Conservation (phyloP, 106 monocot species). For the Dendrobium catenatum region DNA sequence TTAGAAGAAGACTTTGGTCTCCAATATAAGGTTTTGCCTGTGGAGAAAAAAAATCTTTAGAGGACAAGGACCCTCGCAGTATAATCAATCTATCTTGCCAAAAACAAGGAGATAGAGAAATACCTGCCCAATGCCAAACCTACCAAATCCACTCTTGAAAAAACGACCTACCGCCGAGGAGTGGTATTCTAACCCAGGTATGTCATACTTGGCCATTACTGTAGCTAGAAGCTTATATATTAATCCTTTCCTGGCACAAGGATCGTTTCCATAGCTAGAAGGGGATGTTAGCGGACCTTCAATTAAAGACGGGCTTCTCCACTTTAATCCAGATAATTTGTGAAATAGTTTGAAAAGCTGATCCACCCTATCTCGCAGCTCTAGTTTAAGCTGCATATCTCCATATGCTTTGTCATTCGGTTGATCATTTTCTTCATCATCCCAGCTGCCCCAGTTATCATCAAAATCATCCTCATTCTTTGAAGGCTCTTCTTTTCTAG, state of each 20-base stretch:
- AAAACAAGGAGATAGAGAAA: constrained; percentile 12
- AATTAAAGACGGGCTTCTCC: constrained; percentile 42
- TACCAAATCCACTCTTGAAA: constrained; percentile 93
- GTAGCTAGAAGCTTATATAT: constrained; percentile 62
- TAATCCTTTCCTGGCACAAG: constrained; percentile 53
- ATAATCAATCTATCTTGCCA: not conserved
- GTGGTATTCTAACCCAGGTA: constrained; percentile 87
- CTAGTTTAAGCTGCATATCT: constrained; percentile 85
- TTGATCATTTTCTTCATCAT: constrained; percentile 59
- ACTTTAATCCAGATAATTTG: constrained; percentile 67
- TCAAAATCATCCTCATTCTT: constrained; percentile 57
- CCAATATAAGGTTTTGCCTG: constrained; percentile 86
- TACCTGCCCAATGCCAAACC: constrained; percentile 99
- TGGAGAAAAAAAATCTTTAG: constrained; percentile 2
- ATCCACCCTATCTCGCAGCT: constrained; percentile 84
- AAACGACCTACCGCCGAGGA: constrained; percentile 89
- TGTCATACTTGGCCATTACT: constrained; percentile 56
- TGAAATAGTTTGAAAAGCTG: constrained; percentile 78
- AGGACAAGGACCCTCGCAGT: not conserved
- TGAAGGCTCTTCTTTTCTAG: constrained; percentile 21
- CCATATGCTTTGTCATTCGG: constrained; percentile 57
- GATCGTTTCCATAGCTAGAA: constrained; percentile 42
- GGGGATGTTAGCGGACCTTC: constrained; percentile 26
- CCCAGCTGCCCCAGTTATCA: constrained; percentile 94
- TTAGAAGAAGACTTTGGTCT: constrained; percentile 64